phyloP scores from a whole-genome alignment of 371 early-diverging fungal genomes.

The Parasitella parasitica region DNA sequence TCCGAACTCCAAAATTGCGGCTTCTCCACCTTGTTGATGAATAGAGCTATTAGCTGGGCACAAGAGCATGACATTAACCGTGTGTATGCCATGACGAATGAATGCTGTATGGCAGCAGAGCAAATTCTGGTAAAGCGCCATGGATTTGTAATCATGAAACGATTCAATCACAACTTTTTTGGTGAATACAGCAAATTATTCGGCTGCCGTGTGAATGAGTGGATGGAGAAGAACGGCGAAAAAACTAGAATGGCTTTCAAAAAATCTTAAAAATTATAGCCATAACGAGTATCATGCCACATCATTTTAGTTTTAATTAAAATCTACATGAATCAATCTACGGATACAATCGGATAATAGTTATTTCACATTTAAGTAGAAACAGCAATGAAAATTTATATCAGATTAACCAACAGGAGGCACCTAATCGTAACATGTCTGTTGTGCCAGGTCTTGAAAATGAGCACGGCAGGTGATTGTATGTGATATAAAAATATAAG shows the following conservation, averaged over 20 bases:
- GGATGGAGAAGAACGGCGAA: conserved; percentile 20
- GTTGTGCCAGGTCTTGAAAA: too few relatives aligned
- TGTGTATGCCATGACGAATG: conserved; percentile 36
- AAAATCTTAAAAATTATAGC: not conserved
- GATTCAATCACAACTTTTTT: conserved; percentile 25
- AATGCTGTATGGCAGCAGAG: conserved; percentile 37
- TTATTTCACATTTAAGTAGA: too few relatives aligned
- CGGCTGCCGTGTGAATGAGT: conserved; percentile 23
- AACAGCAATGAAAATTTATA: too few relatives aligned
- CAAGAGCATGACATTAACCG: conserved; percentile 35
- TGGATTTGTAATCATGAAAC: conserved; percentile 35
- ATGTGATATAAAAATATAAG: too few relatives aligned
- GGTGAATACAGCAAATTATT: conserved; percentile 28
- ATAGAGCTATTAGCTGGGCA: conserved; percentile 41
- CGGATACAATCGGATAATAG: too few relatives aligned
- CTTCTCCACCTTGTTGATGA: conserved; percentile 39
- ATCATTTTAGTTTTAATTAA: too few relatives aligned
- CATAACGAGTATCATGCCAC: not conserved
- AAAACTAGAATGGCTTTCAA: conserved; percentile 17
- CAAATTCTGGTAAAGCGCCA: conserved; percentile 38
- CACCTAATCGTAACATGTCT: too few relatives aligned
- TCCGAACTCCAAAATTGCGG: conserved; percentile 40
- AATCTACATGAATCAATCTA: too few relatives aligned
- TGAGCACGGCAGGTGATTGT: too few relatives aligned
- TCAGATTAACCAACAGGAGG: too few relatives aligned